A percentile compares a stretch with the other conserved stretches of the same genome.
phyloP scores from a whole-genome alignment of 2,329 filamentous ascomycete genomes.

The Biscogniauxia sp. region DNA sequence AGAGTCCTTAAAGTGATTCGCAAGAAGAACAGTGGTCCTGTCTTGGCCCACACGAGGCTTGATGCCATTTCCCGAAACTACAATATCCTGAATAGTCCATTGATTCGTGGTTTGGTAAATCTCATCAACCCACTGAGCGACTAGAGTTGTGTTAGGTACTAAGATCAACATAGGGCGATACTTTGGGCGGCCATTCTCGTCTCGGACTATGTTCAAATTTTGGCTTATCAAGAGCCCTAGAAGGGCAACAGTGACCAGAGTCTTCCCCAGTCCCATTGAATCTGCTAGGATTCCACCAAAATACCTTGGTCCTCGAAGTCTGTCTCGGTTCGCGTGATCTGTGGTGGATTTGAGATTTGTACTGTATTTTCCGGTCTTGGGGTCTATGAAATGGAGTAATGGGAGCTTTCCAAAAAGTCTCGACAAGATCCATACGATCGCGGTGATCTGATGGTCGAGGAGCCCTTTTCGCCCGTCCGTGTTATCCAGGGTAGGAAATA shows the following conservation, averaged over 20 bases:
- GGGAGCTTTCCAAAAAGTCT: slow-evolving; percentile 28
- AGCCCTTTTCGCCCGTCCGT: slow-evolving; percentile 21
- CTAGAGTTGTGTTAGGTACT: slow-evolving; percentile 23
- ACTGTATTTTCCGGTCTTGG: not conserved
- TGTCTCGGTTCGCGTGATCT: slow-evolving; percentile 15
- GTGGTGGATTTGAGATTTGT: not conserved
- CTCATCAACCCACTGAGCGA: slow-evolving; percentile 27
- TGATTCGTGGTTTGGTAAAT: slow-evolving; percentile 14
- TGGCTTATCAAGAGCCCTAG: slow-evolving; percentile 22
- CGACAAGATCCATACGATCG: slow-evolving; percentile 30
- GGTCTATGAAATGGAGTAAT: slow-evolving; percentile 8
- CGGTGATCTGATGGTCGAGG: slow-evolving; percentile 28
- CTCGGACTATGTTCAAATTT: slow-evolving; percentile 12
- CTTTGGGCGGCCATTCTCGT: slow-evolving; percentile 5
- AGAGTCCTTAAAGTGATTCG: slow-evolving; percentile 5
- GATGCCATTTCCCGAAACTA: slow-evolving; percentile 16
- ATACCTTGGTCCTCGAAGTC: slow-evolving; percentile 22
- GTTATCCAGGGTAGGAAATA: slow-evolving; percentile 21
- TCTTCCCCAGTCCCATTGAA: slow-evolving; percentile 32
- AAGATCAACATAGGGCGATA: slow-evolving; percentile 26
- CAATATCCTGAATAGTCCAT: slow-evolving; percentile 9
- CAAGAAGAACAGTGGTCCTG: slow-evolving; percentile 8
- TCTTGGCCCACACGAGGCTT: not conserved
- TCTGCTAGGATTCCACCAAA: slow-evolving; percentile 29
- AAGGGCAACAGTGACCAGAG: slow-evolving; percentile 22